These are phyloP conservation scores for Daldinia childiae DNA, from an alignment of 495 filamentous ascomycete genomes.

Conservation along the genomic window DNA sequence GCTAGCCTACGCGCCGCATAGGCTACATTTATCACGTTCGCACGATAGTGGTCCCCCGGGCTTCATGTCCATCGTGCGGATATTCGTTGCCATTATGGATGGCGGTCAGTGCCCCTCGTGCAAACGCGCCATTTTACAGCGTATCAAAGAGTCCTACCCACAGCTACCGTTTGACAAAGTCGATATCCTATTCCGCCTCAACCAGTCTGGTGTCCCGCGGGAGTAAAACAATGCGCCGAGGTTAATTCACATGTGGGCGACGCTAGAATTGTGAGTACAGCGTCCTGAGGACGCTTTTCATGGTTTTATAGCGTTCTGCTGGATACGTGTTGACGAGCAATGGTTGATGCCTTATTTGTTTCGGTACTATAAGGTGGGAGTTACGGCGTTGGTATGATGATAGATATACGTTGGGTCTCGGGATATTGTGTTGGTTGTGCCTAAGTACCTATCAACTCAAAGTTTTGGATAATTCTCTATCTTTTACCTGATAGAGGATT, in stretches of 20 bases:
- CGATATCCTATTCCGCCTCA: not conserved
- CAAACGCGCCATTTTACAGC: not conserved
- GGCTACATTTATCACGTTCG: too few species aligned
- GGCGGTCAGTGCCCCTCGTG: not conserved
- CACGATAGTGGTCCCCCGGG: not conserved
- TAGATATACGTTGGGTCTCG: too few species aligned
- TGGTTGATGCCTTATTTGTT: not conserved
- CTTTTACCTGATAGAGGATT: too few species aligned
- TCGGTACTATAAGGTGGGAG: too few species aligned
- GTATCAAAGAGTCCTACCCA: not conserved
- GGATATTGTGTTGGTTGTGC: too few species aligned
- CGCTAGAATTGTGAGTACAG: not conserved
- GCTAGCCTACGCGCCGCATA: not conserved
- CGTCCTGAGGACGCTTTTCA: not conserved
- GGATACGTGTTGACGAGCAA: not conserved
- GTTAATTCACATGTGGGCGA: not conserved
- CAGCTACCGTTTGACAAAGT: not conserved
- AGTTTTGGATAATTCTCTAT: too few species aligned
- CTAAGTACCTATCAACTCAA: too few species aligned
- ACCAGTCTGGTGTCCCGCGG: not conserved
- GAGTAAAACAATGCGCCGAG: not conserved
- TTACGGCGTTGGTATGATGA: too few species aligned
- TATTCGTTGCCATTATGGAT: slow-evolving; percentile 12
- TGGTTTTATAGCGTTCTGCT: not conserved
- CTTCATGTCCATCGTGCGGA: not conserved